Percentiles rank a stretch among this genome's conserved stretches.
phyloP scores from a whole-genome alignment of 208 protist genomes.

The Acanthamoeba castellanii region DNA sequence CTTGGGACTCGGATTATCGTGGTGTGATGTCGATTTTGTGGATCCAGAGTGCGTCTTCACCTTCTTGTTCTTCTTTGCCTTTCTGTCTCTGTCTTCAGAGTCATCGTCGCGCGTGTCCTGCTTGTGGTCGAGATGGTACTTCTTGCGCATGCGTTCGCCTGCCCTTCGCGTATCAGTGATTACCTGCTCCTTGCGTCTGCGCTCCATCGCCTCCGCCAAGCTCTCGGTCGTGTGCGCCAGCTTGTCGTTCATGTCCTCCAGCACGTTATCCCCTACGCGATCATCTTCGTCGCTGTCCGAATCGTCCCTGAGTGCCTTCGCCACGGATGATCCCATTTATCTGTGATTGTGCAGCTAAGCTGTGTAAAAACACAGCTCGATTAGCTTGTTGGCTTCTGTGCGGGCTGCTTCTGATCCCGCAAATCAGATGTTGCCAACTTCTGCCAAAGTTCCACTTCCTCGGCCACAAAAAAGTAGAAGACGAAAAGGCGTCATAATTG shows the following conservation, averaged over 20 bases:
- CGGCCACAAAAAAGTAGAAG: too few relatives aligned
- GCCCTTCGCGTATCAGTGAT: not conserved
- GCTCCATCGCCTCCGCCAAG: not conserved
- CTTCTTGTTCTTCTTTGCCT: not conserved
- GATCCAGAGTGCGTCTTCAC: too few relatives aligned
- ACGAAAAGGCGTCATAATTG: too few relatives aligned
- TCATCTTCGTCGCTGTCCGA: constrained; percentile 3
- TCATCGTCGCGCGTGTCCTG: not conserved
- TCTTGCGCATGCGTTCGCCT: constrained; percentile 20
- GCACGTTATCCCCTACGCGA: not conserved
- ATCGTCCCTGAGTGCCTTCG: not conserved
- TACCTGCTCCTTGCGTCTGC: constrained; percentile 1
- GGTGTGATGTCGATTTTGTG: not conserved
- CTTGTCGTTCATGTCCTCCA: not conserved
- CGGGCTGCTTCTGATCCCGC: too few relatives aligned
- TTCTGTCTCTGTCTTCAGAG: not conserved
- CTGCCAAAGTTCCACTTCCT: too few relatives aligned
- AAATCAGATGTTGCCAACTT: too few relatives aligned
- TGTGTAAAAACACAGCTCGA: too few relatives aligned
- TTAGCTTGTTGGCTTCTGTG: too few relatives aligned
- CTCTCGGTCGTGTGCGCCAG: not conserved
- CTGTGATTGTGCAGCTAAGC: too few relatives aligned
- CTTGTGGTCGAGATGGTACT: not conserved
- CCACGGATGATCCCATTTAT: not conserved
- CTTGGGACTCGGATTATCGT: not conserved